Percentiles rank a stretch among this genome's conserved stretches.
phyloP scores from a whole-genome alignment of 2,329 filamentous ascomycete species.

The Ceratocystis albifundus region DNA sequence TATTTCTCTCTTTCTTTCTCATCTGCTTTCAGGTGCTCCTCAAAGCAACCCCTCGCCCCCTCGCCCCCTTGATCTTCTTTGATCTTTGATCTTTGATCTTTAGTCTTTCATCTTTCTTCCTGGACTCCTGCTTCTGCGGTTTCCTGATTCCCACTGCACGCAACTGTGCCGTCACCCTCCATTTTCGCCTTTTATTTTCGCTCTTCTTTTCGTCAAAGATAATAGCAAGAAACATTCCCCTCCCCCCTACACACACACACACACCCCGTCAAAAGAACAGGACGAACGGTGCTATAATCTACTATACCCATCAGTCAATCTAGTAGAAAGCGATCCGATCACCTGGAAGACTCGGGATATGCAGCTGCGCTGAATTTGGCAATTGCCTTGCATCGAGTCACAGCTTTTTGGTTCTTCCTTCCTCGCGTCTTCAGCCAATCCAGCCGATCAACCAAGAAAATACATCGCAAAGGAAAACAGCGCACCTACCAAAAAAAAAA shows the following conservation, averaged over 20 bases:
- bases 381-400: conserved; percentile 5
- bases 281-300: not conserved
- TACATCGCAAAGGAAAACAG: not conserved
- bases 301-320: not conserved
- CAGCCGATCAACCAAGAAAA: not conserved
- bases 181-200: too few species aligned
- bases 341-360: not conserved
- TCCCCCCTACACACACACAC: too few species aligned
- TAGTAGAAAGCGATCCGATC: not conserved
- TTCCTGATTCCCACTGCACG: too few species aligned
- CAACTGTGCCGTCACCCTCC: too few species aligned
- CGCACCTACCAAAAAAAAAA: not conserved
- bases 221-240: not conserved
- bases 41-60: not conserved
- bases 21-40: not conserved
- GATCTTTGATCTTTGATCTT: too few species aligned
- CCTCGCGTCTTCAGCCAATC: conserved; percentile 1
- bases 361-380: not conserved
- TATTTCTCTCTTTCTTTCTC: not conserved
- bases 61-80: too few species aligned
- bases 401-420: not conserved
- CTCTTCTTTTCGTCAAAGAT: too few species aligned
- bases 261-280: not conserved
- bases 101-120: too few species aligned
- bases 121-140: too few species aligned